phyloP scores from a whole-genome alignment of 805 yeast species.

The Zygotorulaspora chibaensis region DNA sequence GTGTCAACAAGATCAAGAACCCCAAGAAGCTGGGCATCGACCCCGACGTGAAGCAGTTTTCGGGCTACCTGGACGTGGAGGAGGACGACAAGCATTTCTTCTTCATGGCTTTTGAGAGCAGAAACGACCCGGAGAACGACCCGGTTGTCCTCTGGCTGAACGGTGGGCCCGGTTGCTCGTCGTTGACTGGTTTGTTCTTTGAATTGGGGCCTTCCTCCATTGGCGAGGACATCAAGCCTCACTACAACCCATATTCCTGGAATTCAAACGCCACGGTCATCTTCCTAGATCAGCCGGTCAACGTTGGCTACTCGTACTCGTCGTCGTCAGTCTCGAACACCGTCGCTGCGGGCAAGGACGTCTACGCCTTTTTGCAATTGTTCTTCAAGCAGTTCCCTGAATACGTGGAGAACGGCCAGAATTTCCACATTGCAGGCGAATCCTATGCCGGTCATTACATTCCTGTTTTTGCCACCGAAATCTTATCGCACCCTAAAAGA shows the following conservation, averaged over 20 bases:
- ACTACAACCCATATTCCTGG: constrained; percentile 76
- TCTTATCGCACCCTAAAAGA: constrained; percentile 61
- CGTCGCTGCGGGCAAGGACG: constrained; percentile 79
- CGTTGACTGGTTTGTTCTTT: constrained; percentile 79
- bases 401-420: constrained; percentile 41
- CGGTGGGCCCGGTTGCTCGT: constrained; percentile 95
- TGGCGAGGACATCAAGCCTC: constrained; percentile 55
- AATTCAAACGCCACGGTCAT: constrained; percentile 79
- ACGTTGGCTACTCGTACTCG: constrained; percentile 75
- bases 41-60: constrained; percentile 65
- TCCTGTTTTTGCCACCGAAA: constrained; percentile 83
- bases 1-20: constrained; percentile 49
- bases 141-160: constrained; percentile 87
- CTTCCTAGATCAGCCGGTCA: constrained; percentile 85
- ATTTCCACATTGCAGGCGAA: constrained; percentile 89
- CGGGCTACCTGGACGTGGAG: constrained; percentile 80
- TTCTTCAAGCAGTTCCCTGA: constrained; percentile 71
- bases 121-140: constrained; percentile 82
- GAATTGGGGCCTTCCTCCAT: constrained; percentile 82
- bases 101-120: constrained; percentile 79
- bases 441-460: constrained; percentile 93
- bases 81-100: constrained; percentile 87
- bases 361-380: constrained; percentile 70
- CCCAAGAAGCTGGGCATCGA: constrained; percentile 76
- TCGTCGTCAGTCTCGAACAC: constrained; percentile 62